Evolutionary conservation across 176 grass and related monocot species (phyloP), one percentile per base, ranked within the genome.

Genomic region (Musa itinerans): DNA sequence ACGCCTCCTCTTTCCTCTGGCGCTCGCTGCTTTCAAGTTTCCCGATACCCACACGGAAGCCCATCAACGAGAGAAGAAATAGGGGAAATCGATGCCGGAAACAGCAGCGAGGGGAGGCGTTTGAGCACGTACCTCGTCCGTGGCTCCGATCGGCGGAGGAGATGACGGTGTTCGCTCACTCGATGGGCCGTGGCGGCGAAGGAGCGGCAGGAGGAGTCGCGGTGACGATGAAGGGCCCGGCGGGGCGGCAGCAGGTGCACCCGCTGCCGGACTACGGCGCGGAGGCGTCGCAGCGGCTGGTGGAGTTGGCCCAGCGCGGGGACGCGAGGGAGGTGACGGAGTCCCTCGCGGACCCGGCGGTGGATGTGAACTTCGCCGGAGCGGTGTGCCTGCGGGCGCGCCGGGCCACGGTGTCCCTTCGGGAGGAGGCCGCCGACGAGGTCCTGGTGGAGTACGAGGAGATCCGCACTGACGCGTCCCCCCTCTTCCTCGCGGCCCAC

Each of bases 401-500:
- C 2, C 82, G 88, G 12, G 82, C 76, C n/a, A 88, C 91, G 71
- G 76, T 88, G 17, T 81, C 76, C 49, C 96, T 91, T 8, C 76
- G 83, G 68, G 95, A 94, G 48, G 90, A 83, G 76, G 89, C 84
- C 55, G 78, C 90, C 51, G 81, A 86, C 69, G 96, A 95, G 78
- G 82, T 87, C 14, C 10, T 65, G 3, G 77, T 83, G 19, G 83
- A 85, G 74, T 71, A 84, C 52, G 96, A 92, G 78, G 91, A 99
- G 83, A 91, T 99, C 86, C 90, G 88, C 80, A 88, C 96, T 59
- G 91, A 99, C 73, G 96, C 83, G 24, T 89, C 96, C 24, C 84
- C 88, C 81, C 96, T 99, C 83, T 99, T 99, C 83, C 91, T 99
- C 56, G 91, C 96, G 53, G 91, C 96, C 54, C 90, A 88, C 83